These are phyloP conservation scores for Penicillium sp. DNA, from an alignment of 2,329 filamentous ascomycete species.

Conservation along the genomic window DNA sequence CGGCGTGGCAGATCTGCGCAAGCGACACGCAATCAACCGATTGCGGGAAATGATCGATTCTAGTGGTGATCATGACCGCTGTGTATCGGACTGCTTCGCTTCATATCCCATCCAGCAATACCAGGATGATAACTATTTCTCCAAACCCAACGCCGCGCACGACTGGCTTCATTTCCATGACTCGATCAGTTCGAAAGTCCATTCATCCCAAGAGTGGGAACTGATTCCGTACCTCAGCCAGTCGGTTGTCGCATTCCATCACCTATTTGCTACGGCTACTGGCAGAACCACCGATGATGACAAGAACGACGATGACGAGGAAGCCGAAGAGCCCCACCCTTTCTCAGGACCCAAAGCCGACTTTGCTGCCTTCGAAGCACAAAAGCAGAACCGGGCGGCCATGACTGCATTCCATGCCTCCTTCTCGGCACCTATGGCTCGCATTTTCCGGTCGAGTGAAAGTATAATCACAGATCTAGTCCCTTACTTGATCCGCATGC, in stretches of 20 bases:
- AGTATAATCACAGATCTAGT: conserved; percentile 77
- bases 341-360: conserved; percentile 82
- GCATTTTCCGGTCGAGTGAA: conserved; percentile 75
- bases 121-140: conserved; percentile 88
- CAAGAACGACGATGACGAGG: conserved; percentile 43
- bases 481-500: conserved; percentile 77
- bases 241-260: conserved; percentile 83
- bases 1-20: conserved; percentile 59
- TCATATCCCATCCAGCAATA: conserved; percentile 83
- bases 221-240: conserved; percentile 82
- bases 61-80: conserved; percentile 60
- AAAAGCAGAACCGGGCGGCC: conserved; percentile 72
- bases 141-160: conserved; percentile 81
- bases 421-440: conserved; percentile 67
- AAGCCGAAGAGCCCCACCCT: conserved; percentile 58
- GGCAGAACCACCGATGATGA: conserved; percentile 49
- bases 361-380: conserved; percentile 74
- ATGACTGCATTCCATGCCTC: conserved; percentile 71
- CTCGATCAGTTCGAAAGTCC: conserved; percentile 72
- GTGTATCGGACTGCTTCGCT: conserved; percentile 71
- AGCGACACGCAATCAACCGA: conserved; percentile 57
- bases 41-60: conserved; percentile 62
- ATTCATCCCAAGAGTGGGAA: conserved; percentile 88
- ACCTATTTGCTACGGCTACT: conserved; percentile 76
- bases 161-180: conserved; percentile 98